Evolutionary conservation across 441 rosid species (phyloP), one percentile per base, ranked within the genome.

Genomic region (Euphorbia celastroides): DNA sequence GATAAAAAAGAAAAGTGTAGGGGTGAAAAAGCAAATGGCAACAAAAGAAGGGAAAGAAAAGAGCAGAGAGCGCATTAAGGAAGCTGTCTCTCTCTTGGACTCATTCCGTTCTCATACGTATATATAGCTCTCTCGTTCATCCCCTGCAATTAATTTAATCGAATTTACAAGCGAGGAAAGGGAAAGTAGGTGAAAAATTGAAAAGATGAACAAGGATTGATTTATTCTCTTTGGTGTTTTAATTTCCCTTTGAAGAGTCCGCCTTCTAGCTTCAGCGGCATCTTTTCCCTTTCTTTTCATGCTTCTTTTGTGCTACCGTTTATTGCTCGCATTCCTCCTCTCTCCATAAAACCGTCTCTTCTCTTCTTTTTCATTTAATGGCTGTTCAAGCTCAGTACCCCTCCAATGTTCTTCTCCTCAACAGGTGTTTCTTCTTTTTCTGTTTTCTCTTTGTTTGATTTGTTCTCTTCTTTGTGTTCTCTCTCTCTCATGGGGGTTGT

Each of bases 321-420:
- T 73, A 79, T 78, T 80, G 78, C 80, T 46, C 50, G 20, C 59
- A 51, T 66, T 77, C 42, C 2, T 22, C 58, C 36, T 56, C 38
- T 36, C 30, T 17, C 13, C 3, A 25, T 6, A 26, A 5, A 20
- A 23, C 61, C 9, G 7, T 8, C 20, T 3, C 22, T n/a, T n/a
- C 8, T n/a, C 19, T 17, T 9, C 52, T 17, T n/a, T 48, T 32
- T n/a, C 46, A 5, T 23, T 16, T 59, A 62, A 90, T 90, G 95
- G 97, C 91, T 41, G 87, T 90, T 70, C 88, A 86, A 79, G 93
- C 97, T 83, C 93, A 85, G 73, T 86, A 85, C 75, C 93, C 95
- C 44, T 84, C 93, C 5, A 90, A 88, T 71, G 68, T 80, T 58
- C 83, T 93, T 67, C 85, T 90, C 73, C 83, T 93, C 64, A 87